Conservation (phyloP, 768 basidiomycete genomes). For the Leucosporidium creatinivorum region DNA sequence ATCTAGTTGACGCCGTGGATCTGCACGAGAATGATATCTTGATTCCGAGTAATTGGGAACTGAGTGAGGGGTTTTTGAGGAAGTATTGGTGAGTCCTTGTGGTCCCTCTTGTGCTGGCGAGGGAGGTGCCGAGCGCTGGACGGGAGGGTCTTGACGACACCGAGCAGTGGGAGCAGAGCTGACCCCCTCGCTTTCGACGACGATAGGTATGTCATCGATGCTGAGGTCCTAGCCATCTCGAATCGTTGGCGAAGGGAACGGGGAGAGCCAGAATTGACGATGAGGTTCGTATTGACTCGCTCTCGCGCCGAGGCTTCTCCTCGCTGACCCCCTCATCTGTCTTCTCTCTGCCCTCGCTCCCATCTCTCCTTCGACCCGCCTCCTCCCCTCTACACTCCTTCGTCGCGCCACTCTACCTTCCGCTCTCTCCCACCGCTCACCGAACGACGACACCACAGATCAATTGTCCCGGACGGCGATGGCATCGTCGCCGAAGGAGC, state of each 20-base stretch:
- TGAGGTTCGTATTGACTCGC: conserved; percentile 2
- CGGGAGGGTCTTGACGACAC: too few relatives aligned
- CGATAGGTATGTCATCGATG: conserved; percentile 69
- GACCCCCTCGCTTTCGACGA: neutral
- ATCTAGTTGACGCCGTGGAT: conserved; percentile 60
- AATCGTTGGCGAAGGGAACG: conserved; percentile 86
- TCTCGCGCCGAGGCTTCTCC: too few relatives aligned
- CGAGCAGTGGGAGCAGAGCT: neutral
- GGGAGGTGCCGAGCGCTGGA: neutral
- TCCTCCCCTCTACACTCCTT: too few relatives aligned
- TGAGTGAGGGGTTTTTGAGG: conserved; percentile 71
- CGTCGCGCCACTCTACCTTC: too few relatives aligned
- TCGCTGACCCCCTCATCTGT: too few relatives aligned
- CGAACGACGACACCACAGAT: too few relatives aligned
- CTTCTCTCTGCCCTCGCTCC: too few relatives aligned
- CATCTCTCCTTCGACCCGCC: too few relatives aligned
- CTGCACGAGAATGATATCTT: conserved; percentile 82
- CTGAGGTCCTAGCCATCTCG: conserved; percentile 57
- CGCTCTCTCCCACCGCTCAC: too few relatives aligned
- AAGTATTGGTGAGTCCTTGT: conserved; percentile 61
- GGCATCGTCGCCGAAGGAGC: neutral
- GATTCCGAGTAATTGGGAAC: conserved; percentile 84
- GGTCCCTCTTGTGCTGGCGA: neutral
- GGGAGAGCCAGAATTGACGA: conserved; percentile 62
- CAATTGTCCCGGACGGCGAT: conserved; percentile 5